Base-by-base conservation (phyloP, 2,329 filamentous ascomycete genomes). In the Capronia epimyces region DNA sequence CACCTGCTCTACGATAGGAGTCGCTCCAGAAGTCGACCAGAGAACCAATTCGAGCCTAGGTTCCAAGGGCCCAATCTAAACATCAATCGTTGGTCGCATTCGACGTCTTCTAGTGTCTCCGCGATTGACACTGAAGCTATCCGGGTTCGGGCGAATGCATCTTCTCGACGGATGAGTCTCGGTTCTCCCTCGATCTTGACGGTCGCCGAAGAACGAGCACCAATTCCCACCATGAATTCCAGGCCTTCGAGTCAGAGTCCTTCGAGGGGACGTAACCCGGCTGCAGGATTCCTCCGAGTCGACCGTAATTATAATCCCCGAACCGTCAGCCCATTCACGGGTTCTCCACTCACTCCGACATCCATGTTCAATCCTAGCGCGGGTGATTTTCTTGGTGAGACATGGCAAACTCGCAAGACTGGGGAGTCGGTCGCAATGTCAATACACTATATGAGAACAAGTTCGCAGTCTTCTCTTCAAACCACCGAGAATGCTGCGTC, bases 81-180 rank as follows among this genome's bases (percentile, higher is more conserved):
- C 52, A 66, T 79, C 46, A 77, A 80, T 61, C 75, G 78, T 56
- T 80, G 77, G 77, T 80, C 78, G 29, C 77, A 80, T 57, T 79
- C 75, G 15, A 80, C 77, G 20, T 65, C 71, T 24, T 77, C 75
- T 41, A 78, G 74, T 64, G 69, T 67, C 41, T 58, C 61, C 42
- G 65, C 62, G 3, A 51, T 62, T 18, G 51, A 60, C 24, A 52
- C 58, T 50, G 55, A 59, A 27, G 43, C 56, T 39, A 45, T 53
- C 10, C 57, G 58, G 10, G 41, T 24, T 15, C 52, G 52, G 18
- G 55, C 52, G 12, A 57, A 57, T 46, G 46, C 46, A 16, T 55
- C 55, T n/a, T 54, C 52, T 15, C 44, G 55, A 43, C 55, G 55
- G n/a, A 52, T 52, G 49, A 57, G 55, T 36, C 29, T 50, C 15